Base-by-base conservation (phyloP, 805 yeast genomes). In the Myxozyma lipomycoides region DNA sequence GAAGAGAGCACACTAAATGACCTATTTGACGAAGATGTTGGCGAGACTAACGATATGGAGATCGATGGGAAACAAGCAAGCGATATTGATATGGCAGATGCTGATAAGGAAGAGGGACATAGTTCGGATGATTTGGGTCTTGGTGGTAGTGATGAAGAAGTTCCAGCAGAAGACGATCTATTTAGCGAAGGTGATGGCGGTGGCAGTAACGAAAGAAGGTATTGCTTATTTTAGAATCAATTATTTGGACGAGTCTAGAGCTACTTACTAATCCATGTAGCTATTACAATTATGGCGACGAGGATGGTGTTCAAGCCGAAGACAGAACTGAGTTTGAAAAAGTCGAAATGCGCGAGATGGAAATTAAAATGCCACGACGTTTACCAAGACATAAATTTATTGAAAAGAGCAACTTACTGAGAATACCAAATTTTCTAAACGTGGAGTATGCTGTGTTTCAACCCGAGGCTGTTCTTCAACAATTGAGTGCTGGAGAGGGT, bases 371-470 rank as follows among this genome's bases (percentile, higher is more conserved):
- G 48, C 70, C 72, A 3, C 52, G 66, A 40, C 67, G 61, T 46
- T 60, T 68, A 7, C 56, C 68, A 3, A 51, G 66, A 7, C 65
- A 63, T 28, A 40, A 30, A 9, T 54, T 57, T 2, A 35, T 56
- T 1, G 46, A 64, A 60, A 55, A 76, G 62, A 58, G 75, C 60
- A 64, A 73, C 65, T 69, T 70, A 55, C 78, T 85, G 45, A 83
- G 85, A 55, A 70, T 90, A 53, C 98, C 98, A 1, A 82, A 87
- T 19, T 91, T 86, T 62, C 70, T 93, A 51, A 81, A 79, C 47
- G 81, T 90, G 30, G 95, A 89, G 54, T 85, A 96, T 1, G 78
- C 79, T 55, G 95, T 96, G 35, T 93, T 91, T 67, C 95, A 89
- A 38, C 66, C 71, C 37, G 70, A 81, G n/a, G 78, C 82, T 34